Evolutionary conservation across 1,284 basidiomycete species (phyloP), one percentile per base, ranked within the genome.

Genomic region (Fomitopsis palustris): DNA sequence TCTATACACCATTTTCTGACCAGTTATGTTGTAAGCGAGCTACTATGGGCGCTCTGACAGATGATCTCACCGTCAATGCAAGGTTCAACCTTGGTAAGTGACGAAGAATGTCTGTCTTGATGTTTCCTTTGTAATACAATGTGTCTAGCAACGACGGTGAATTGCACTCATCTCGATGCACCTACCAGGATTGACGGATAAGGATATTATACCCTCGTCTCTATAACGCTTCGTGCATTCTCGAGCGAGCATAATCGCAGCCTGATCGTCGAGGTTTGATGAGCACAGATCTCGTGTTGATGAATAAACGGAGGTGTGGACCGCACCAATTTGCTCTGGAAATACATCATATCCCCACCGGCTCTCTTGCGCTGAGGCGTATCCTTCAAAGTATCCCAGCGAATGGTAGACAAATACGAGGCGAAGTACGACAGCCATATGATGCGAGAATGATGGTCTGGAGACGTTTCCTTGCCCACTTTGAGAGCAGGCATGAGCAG

Each of bases 171-270:
- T 33, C 8, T 6, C 42, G 19, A 45, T n/a, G 9, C 10, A 14
- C 9, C 35, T 57, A 66, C 77, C 81, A 57, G 65, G 62, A 56
- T 85, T 77, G 1, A 81, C 63, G 2, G 81, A 76, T 0, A 72
- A 76, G 0, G 79, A 81, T 5, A 85, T 73, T 38, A 86, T 76
- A n/a, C 80, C 81, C 57, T 82, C 67, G n/a, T 78, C 77, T 1
- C 74, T 78, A 62, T 85, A 83, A 57, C 79, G 69, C 25, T 76
- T 68, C 2, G 78, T 77, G 3, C 86, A 65, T 61, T 84, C 81
- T 33, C 77, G 77, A 1, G 82, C 72, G 51, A 80, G 68, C 0
- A 84, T 64, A 5, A 83, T 67, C 60, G 81, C 81, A 0, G 75
- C 82, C 82, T 83, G n/a, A n/a, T n/a, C n/a, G n/a, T n/a, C n/a